A percentile compares a stretch with the other conserved stretches of the same genome.
Conservation (phyloP, 2,329 filamentous ascomycete species). For the Xylaria sp. region DNA sequence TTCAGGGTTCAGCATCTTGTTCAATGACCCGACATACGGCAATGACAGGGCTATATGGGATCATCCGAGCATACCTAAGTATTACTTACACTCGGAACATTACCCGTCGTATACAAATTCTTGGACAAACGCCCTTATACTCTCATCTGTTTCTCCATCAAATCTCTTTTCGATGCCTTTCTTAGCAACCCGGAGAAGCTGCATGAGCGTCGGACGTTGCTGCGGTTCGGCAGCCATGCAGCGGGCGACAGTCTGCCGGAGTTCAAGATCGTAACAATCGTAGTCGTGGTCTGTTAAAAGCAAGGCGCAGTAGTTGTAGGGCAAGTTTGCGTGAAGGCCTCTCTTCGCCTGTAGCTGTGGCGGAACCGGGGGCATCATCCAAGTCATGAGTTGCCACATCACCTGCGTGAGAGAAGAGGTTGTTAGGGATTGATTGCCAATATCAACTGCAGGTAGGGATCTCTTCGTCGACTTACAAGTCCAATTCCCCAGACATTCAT, state of each 20-base stretch:
- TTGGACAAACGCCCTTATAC: constrained; percentile 32
- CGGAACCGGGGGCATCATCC: background rate
- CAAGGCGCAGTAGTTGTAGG: constrained; percentile 26
- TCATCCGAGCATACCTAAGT: no score
- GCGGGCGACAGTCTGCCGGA: constrained; percentile 30
- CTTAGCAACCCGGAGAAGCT: constrained; percentile 25
- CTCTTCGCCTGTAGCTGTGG: constrained; percentile 19
- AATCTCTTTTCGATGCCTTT: constrained; percentile 22
- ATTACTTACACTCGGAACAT: background rate
- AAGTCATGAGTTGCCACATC: constrained; percentile 43
- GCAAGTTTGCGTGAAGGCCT: background rate
- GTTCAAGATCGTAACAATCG: constrained; percentile 29
- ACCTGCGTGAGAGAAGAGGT: constrained; percentile 23
- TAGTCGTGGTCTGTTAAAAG: constrained; percentile 18
- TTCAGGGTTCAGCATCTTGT: no score
- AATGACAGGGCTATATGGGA: no score
- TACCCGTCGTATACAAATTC: constrained; percentile 18
- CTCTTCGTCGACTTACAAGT: constrained; percentile 28
- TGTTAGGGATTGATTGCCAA: background rate
- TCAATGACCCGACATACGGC: no score
- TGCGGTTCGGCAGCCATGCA: constrained; percentile 41
- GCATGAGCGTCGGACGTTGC: constrained; percentile 23
- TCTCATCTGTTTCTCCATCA: constrained; percentile 29
- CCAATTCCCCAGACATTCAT: constrained; percentile 42
- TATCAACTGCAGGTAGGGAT: background rate